These are phyloP conservation scores for Steccherinum ochraceum DNA, from an alignment of 768 basidiomycete genomes.

Conservation along the genomic window DNA sequence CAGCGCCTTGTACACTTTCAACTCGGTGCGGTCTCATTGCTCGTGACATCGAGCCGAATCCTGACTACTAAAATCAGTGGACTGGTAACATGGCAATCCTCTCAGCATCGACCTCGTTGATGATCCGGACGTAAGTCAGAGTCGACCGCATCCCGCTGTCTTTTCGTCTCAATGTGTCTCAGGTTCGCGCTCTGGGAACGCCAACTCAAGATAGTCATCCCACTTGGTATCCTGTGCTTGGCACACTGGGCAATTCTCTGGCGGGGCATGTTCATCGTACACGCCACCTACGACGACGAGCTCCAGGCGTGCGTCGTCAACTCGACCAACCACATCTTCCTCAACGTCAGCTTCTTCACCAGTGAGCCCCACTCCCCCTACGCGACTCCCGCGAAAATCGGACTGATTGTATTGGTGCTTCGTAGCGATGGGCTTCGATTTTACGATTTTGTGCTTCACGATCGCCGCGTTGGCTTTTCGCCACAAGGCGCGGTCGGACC, in stretches of 20 bases:
- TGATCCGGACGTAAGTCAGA: constrained; percentile 56
- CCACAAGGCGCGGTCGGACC: constrained; percentile 47
- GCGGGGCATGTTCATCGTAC: constrained; percentile 64
- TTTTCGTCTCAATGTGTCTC: constrained; percentile 4
- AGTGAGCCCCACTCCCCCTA: no score
- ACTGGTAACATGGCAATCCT: constrained; percentile 61
- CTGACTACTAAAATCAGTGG: constrained; percentile 31
- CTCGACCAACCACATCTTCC: constrained; percentile 46
- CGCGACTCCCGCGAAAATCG: neutral
- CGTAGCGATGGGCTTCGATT: constrained; percentile 65
- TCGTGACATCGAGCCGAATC: neutral
- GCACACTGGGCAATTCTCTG: constrained; percentile 64
- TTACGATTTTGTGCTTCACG: constrained; percentile 52
- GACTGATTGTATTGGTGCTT: constrained; percentile 6
- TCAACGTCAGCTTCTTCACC: constrained; percentile 64
- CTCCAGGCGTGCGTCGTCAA: constrained; percentile 41
- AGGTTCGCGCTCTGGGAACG: constrained; percentile 72
- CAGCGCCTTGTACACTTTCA: constrained; percentile 62
- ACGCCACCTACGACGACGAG: constrained; percentile 44
- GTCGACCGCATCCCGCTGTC: neutral
- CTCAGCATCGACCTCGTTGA: constrained; percentile 61
- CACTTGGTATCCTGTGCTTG: constrained; percentile 48
- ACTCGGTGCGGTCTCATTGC: constrained; percentile 39
- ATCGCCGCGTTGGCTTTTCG: constrained; percentile 40
- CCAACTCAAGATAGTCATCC: constrained; percentile 38